Conservation (phyloP, 345 rosid species). For the Euphorbia lathyris region DNA sequence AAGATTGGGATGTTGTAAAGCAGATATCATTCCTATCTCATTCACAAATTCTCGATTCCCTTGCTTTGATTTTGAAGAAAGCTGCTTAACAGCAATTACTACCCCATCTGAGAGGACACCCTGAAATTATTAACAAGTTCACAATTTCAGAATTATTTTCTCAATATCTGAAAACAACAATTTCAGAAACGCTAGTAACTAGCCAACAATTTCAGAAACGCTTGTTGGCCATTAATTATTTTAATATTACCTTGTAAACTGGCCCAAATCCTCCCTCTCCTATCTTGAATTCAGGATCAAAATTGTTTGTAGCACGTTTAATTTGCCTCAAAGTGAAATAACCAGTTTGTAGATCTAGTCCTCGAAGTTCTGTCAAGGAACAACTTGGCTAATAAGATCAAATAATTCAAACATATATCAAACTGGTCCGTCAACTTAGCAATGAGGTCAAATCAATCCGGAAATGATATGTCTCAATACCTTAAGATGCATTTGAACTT, state of each 20-base stretch:
- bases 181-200: too few species aligned
- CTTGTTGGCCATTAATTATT: neutral
- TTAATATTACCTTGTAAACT: slow-evolving; percentile 65
- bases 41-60: slow-evolving; percentile 66
- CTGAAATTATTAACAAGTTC: slow-evolving; percentile 28
- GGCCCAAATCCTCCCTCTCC: slow-evolving; percentile 98
- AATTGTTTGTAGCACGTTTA: slow-evolving; percentile 67
- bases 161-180: neutral
- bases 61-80: slow-evolving; percentile 67
- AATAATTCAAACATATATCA: neutral
- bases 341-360: slow-evolving; percentile 72
- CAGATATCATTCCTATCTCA: slow-evolving; percentile 74
- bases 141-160: slow-evolving; percentile 7
- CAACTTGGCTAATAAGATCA: neutral
- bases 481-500: too few species aligned
- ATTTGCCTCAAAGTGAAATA: slow-evolving; percentile 70
- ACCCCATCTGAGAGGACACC: slow-evolving; percentile 52
- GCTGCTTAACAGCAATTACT: slow-evolving; percentile 65
- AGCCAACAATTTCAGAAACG: too few species aligned
- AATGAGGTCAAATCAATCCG: too few species aligned
- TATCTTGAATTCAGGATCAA: slow-evolving; percentile 65
- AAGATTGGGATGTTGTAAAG: slow-evolving; percentile 63
- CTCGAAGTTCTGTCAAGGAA: slow-evolving; percentile 44
- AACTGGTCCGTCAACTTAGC: neutral
- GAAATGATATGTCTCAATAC: too few species aligned